These are phyloP conservation scores for Microdochium paspali DNA, from an alignment of 2,329 filamentous ascomycete genomes.

Conservation along the genomic window DNA sequence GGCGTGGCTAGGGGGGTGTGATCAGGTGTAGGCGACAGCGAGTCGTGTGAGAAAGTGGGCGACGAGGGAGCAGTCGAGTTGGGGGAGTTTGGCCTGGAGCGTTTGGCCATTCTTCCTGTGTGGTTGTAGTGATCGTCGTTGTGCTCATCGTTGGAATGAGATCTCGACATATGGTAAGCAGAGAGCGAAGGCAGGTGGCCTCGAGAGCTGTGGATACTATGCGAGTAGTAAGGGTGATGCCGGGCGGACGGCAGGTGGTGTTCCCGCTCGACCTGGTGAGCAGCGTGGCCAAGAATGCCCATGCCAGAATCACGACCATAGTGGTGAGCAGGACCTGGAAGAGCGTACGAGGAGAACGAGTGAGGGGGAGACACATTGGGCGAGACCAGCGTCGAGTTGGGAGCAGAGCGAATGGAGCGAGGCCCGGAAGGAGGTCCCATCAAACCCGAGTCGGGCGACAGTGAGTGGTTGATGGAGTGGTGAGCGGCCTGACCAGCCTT, in stretches of 20 bases:
- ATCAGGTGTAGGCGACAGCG: constrained; percentile 87
- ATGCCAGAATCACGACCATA: constrained; percentile 33
- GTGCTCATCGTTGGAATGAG: constrained; percentile 72
- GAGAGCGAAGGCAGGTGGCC: constrained; percentile 67
- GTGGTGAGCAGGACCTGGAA: constrained; percentile 35
- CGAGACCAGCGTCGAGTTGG: constrained; percentile 77
- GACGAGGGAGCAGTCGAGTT: constrained; percentile 94
- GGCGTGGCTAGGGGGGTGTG: constrained; percentile 98
- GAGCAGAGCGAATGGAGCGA: constrained; percentile 79
- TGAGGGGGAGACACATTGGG: constrained; percentile 94
- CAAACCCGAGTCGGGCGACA: constrained; percentile 60
- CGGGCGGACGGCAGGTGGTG: constrained; percentile 29
- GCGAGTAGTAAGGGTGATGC: constrained; percentile 45
- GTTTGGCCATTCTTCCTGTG: constrained; percentile 65
- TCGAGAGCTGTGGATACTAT: constrained; percentile 38
- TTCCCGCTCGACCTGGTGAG: constrained; percentile 54
- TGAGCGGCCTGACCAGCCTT: constrained; percentile 52
- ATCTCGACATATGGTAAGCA: constrained; percentile 89
- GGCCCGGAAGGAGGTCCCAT: constrained; percentile 64
- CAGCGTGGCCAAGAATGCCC: constrained; percentile 50
- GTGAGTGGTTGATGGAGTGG: constrained; percentile 32
- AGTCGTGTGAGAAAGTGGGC: constrained; percentile 93
- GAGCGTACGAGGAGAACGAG: constrained; percentile 66
- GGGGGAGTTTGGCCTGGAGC: constrained; percentile 86
- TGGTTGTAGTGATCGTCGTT: constrained; percentile 68